Base-by-base conservation (phyloP, 257 asterid species). In the Solanum verrucosum region DNA sequence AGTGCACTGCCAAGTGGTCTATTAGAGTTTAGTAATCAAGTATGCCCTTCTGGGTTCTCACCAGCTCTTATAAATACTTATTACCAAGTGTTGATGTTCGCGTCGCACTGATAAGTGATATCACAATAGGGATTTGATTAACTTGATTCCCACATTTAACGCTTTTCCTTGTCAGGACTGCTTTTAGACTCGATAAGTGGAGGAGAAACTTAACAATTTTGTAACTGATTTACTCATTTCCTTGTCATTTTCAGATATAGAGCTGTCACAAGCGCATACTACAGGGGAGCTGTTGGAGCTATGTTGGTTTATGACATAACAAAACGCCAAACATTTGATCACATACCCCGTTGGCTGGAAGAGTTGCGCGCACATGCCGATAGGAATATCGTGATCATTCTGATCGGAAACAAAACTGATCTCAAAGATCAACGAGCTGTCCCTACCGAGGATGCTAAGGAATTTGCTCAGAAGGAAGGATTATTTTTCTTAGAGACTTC, bases 201-300 rank as follows among this genome's bases (percentile, higher is more conserved):
- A 79, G 4, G 8, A 40, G 65, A 42, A 27, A 15, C 25, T 44
- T 7, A 42, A 42, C 38, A 79, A 46, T 27, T 81, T 9, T 4
- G 18, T 46, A 46, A 46, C 70, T 82, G 68, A 46, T 46, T 38
- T 29, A 15, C 14, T 81, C 42, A 10, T 46, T 81, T 85, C 40
- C 75, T 84, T 52, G 63, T 85, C 52, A 11, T 86, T 34, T 89
- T 83, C 93, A 95, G 98, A 87, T 95, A 95, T 73, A 92, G 98
- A 87, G 98, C 98, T 85, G 97, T 95, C 84, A 95, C 98, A 16
- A 95, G 97, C 90, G 98, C 98, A 85, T 95, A 95, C 83, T 95
- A 95, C 91, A 91, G 98, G 88, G 98, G 98, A 3, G 97, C 98
- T 6, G 96, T 95, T 16, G 98, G 98, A 83, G 97, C 98, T 15